Percentiles rank a stretch among this genome's conserved stretches.
Conservation (phyloP, 495 filamentous ascomycete species). For the Staphylotrichum tortipilum region DNA sequence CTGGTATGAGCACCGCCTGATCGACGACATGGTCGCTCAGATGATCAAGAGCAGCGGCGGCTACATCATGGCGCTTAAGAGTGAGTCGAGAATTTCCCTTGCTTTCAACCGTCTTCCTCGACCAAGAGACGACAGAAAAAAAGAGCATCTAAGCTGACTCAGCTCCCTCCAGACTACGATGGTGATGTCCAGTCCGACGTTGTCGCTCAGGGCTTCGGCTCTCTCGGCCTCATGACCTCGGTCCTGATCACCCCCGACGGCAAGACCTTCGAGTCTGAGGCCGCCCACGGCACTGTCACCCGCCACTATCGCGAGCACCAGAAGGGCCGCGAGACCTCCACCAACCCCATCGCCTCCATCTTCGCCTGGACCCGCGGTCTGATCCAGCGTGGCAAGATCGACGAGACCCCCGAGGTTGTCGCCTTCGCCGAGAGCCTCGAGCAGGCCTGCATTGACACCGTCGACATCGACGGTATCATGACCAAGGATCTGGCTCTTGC, state of each 20-base stretch:
- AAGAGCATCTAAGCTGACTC: too few relatives aligned
- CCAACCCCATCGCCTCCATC: slow-evolving; percentile 97
- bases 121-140: neutral
- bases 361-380: slow-evolving; percentile 98
- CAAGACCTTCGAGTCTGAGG: slow-evolving; percentile 93
- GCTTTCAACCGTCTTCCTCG: neutral
- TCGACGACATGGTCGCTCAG: slow-evolving; percentile 99
- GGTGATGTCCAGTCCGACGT: slow-evolving; percentile 98
- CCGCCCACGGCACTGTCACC: slow-evolving; percentile 95
- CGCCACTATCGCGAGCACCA: slow-evolving; percentile 98
- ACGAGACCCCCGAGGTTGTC: slow-evolving; percentile 79
- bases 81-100: slow-evolving; percentile 41
- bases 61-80: slow-evolving; percentile 96
- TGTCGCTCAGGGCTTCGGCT: slow-evolving; percentile 95
- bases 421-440: slow-evolving; percentile 86
- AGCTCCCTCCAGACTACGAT: slow-evolving; percentile 74
- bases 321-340: slow-evolving; percentile 91
- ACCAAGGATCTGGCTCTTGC: slow-evolving; percentile 95
- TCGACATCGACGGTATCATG: slow-evolving; percentile 92
- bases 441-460: slow-evolving; percentile 87
- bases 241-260: slow-evolving; percentile 92
- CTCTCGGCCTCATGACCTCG: slow-evolving; percentile 95
- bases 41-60: slow-evolving; percentile 98
- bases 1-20: slow-evolving; percentile 98
- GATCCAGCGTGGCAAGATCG: slow-evolving; percentile 83